These are phyloP conservation scores for Grosmannia clavigera DNA, from an alignment of 2,329 filamentous ascomycete species.

Conservation along the genomic window DNA sequence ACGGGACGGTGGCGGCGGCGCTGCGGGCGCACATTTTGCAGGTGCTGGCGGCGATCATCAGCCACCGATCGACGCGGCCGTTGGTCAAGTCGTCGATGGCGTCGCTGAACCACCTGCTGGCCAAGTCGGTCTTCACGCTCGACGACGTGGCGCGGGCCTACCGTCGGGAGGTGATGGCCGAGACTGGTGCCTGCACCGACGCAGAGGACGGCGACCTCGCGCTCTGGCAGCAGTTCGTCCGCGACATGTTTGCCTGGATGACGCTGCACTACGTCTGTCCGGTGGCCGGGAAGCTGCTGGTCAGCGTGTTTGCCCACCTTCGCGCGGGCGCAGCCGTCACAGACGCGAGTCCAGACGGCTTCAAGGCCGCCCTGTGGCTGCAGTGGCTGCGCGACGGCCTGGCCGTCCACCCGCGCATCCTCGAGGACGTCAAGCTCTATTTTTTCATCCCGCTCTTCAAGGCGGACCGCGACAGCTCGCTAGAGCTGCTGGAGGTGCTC, in stretches of 20 bases:
- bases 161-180: constrained; percentile 15
- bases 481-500: constrained; percentile 43
- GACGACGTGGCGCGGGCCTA: constrained; percentile 33
- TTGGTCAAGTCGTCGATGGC: constrained; percentile 60
- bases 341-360: constrained; percentile 10
- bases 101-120: constrained; percentile 51
- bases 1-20: constrained; percentile 20
- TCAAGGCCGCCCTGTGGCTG: constrained; percentile 37
- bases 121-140: constrained; percentile 43
- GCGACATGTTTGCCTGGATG: constrained; percentile 36
- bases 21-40: constrained; percentile 35
- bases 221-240: constrained; percentile 19
- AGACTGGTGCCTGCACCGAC: neutral
- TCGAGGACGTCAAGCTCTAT: constrained; percentile 53
- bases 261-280: constrained; percentile 43
- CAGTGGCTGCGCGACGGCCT: constrained; percentile 42
- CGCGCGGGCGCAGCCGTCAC: constrained; percentile 18
- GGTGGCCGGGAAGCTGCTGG: constrained; percentile 47
- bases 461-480: constrained; percentile 37
- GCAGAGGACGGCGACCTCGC: constrained; percentile 10
- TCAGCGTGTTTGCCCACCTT: constrained; percentile 40
- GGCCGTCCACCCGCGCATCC: constrained; percentile 32
- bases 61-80: constrained; percentile 46
- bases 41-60: constrained; percentile 45
- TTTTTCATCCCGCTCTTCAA: constrained; percentile 52